Conservation (phyloP, 1,284 basidiomycete species). For the Apiotrichum mycotoxinovorans region DNA sequence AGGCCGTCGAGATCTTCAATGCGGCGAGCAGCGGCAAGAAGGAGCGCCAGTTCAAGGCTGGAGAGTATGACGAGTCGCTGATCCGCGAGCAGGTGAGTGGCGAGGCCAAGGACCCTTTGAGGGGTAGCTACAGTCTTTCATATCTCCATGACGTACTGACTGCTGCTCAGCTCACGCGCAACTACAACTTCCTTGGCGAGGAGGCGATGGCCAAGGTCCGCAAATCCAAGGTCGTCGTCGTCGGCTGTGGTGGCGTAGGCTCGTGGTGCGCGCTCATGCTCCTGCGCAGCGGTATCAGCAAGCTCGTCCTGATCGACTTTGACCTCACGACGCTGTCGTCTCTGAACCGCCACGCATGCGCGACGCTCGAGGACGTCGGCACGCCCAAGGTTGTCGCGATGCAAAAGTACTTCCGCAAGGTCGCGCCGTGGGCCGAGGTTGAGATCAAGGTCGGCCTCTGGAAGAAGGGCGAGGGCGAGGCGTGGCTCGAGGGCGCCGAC, state of each 20-base stretch:
- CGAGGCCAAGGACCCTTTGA: not conserved
- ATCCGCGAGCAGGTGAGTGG: constrained; percentile 60
- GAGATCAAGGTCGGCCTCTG: constrained; percentile 80
- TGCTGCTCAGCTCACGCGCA: constrained; percentile 82
- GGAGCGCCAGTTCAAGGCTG: constrained; percentile 34
- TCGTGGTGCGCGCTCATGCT: constrained; percentile 95
- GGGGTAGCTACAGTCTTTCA: no score
- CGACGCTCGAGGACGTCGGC: constrained; percentile 86
- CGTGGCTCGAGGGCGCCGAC: constrained; percentile 71
- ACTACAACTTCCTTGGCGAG: constrained; percentile 92
- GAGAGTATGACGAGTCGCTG: constrained; percentile 67
- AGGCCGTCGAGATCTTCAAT: not conserved
- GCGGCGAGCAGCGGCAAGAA: constrained; percentile 18
- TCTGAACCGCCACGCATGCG: constrained; percentile 89
- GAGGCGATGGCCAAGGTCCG: constrained; percentile 80
- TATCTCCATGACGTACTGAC: constrained; percentile 1
- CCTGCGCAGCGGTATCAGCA: constrained; percentile 57
- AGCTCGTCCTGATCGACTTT: constrained; percentile 58
- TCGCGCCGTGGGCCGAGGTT: constrained; percentile 63
- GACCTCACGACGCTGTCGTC: constrained; percentile 91
- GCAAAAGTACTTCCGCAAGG: constrained; percentile 66
- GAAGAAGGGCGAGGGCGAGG: constrained; percentile 68
- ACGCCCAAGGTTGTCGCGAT: constrained; percentile 85
- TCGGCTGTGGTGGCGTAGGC: constrained; percentile 95
- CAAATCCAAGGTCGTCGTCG: constrained; percentile 70